Evolutionary conservation across 495 filamentous ascomycete species (phyloP), one percentile per base, ranked within the genome.

Genomic region (Durotheca rogersii): DNA sequence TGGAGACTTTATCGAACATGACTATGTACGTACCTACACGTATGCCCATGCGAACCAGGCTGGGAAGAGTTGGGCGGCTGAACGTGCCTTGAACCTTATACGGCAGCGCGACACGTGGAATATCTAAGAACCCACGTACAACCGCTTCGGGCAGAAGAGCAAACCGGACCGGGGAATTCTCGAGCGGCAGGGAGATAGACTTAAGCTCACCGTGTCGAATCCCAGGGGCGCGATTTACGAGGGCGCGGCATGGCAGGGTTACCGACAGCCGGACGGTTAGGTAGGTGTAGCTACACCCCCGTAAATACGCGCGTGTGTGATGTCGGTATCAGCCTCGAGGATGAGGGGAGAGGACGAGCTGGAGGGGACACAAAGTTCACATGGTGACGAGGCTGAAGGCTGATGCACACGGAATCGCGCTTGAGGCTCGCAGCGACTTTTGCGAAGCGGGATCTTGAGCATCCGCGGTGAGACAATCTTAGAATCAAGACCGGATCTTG

Each of bases 191-290:
- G 33, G n/a, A 40, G 21, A 31, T 18, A 51, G 47, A 60, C 48
- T 56, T 56, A 60, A 60, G 57, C 57, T 60, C 52, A 60, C 57
- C 50, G 46, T 47, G 45, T 38, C 37, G 57, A 45, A n/a, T n/a
- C n/a, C n/a, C n/a, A n/a, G n/a, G n/a, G n/a, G n/a, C n/a, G n/a
- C n/a, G n/a, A n/a, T n/a, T n/a, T n/a, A n/a, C n/a, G n/a, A n/a
- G n/a, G n/a, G n/a, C n/a, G n/a, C n/a, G n/a, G n/a, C n/a, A n/a
- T n/a, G n/a, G n/a, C n/a, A n/a, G 44, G 40, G 50, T 53, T 59
- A 59, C 56, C 50, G 50, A 30, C 53, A 40, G 25, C 41, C 15
- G 45, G 56, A 50, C 32, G 46, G 46, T 1, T 41, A 7, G 47
- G 16, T 39, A 32, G 43, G 23, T 20, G 17, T 51, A 35, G 45